Conservation (phyloP, 1,139 yeast genomes). For the Candida pseudoviswanathii region DNA sequence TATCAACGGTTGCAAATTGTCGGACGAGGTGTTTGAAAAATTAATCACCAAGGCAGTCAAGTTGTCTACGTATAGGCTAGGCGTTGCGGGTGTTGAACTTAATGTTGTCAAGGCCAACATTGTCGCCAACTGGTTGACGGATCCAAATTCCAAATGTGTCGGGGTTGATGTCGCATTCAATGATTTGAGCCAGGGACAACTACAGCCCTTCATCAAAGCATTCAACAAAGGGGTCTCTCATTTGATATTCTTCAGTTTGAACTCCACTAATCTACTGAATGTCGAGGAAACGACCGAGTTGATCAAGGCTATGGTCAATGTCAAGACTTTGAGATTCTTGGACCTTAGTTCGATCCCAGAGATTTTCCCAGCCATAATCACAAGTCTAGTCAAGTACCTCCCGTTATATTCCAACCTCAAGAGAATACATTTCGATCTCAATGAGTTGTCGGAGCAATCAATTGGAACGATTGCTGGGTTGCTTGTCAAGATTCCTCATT, state of each 20-base stretch:
- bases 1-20: constrained; percentile 74
- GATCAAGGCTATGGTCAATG: constrained; percentile 50
- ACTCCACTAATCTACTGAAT: constrained; percentile 61
- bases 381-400: constrained; percentile 59
- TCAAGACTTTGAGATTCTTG: constrained; percentile 65
- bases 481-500: constrained; percentile 64
- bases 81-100: constrained; percentile 74
- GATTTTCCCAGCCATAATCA: constrained; percentile 71
- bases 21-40: constrained; percentile 50
- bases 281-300: constrained; percentile 57
- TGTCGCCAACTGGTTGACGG: constrained; percentile 64
- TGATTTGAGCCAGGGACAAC: constrained; percentile 59
- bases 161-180: constrained; percentile 89
- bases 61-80: constrained; percentile 65
- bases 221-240: constrained; percentile 37
- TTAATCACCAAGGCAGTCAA: constrained; percentile 57
- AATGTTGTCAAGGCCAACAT: constrained; percentile 55
- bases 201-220: constrained; percentile 51
- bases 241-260: constrained; percentile 67
- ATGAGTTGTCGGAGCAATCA: constrained; percentile 63
- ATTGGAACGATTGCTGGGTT: constrained; percentile 70
- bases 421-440: constrained; percentile 77
- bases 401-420: constrained; percentile 68
- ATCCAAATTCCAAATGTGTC: constrained; percentile 55
- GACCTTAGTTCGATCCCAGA: constrained; percentile 77